Evolutionary conservation across 2,329 filamentous ascomycete genomes (phyloP), one percentile per base, ranked within the genome.

Genomic region (Neonectria magnoliae): DNA sequence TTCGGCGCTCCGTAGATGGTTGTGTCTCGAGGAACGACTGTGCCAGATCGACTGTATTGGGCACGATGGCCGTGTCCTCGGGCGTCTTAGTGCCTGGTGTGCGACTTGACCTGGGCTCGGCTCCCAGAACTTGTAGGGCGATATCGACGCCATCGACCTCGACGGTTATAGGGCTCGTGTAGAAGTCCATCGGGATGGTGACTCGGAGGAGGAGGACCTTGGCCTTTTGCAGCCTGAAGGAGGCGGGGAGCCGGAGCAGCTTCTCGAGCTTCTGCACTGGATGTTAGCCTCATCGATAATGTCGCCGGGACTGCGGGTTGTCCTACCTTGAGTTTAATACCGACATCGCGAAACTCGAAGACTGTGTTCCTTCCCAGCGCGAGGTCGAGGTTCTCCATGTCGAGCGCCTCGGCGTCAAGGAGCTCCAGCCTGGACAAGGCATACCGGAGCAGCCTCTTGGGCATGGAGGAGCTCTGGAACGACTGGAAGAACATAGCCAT

Each of bases 391-490:
- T 93, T 93, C 69, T 96, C 93, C 66, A 96, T 86, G 75, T 98
- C 92, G 70, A 98, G 83, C 13, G 92, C 90, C 76, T 97, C 91
- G 62, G 93, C 92, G 75, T 98, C 96, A 64, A 99, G 88, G 60
- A 98, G 85, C 72, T 97, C 94, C 64, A 97, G 85, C 62, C 91
- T 90, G 25, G 91, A 91, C 45, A 99, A 84, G 54, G 91, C 93
- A 82, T 96, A 97, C 71, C 93, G 91, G 69, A 98, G 87, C 73
- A 98, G 86, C 78, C 91, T 90, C 86, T 96, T 97, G 81, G 94
- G 93, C 84, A 97, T 93, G 71, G 88, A 92, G 68, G 93, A 88
- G 77, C 81, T 84, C 73, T 83, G 81, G 74, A 89, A 88, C 62
- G 84, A 85, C 79, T 84, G 90, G 75, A 96, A 87, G 77, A 93